These are phyloP conservation scores for Penicillium daleae DNA, from an alignment of 495 filamentous ascomycete species.

Conservation along the genomic window DNA sequence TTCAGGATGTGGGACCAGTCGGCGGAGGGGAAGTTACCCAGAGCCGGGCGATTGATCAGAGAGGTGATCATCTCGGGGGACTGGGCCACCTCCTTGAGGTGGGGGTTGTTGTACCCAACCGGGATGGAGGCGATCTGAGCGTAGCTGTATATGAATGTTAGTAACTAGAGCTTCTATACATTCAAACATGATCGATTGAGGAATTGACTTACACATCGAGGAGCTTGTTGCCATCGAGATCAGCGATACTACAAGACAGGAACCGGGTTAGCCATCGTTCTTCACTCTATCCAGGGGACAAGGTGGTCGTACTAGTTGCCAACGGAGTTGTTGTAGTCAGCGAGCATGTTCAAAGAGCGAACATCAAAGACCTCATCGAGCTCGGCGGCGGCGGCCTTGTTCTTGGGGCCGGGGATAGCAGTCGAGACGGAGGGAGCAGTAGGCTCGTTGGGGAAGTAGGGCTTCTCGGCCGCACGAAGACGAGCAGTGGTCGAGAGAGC, in stretches of 20 bases:
- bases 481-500: conserved; percentile 47
- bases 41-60: conserved; percentile 90
- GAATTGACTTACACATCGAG: conserved; percentile 74
- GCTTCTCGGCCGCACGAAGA: conserved; percentile 49
- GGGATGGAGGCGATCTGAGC: conserved; percentile 98
- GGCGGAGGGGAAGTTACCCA: conserved; percentile 93
- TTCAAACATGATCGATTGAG: background rate
- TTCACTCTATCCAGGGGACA: background rate
- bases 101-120: conserved; percentile 94
- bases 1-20: conserved; percentile 87
- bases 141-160: conserved; percentile 55
- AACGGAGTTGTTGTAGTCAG: conserved; percentile 72
- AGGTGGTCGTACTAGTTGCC: conserved; percentile 59
- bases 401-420: conserved; percentile 81
- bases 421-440: conserved; percentile 71
- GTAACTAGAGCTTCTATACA: conserved; percentile 18
- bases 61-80: conserved; percentile 80
- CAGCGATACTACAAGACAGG: conserved; percentile 66
- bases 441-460: conserved; percentile 78
- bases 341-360: conserved; percentile 88
- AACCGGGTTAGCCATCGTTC: conserved; percentile 29
- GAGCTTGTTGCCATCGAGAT: conserved; percentile 73
- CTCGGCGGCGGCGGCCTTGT: conserved; percentile 68
- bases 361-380: conserved; percentile 91
- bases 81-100: conserved; percentile 68